These are phyloP conservation scores for Venturia pyrina DNA, from an alignment of 2,329 filamentous ascomycete genomes.

Conservation along the genomic window DNA sequence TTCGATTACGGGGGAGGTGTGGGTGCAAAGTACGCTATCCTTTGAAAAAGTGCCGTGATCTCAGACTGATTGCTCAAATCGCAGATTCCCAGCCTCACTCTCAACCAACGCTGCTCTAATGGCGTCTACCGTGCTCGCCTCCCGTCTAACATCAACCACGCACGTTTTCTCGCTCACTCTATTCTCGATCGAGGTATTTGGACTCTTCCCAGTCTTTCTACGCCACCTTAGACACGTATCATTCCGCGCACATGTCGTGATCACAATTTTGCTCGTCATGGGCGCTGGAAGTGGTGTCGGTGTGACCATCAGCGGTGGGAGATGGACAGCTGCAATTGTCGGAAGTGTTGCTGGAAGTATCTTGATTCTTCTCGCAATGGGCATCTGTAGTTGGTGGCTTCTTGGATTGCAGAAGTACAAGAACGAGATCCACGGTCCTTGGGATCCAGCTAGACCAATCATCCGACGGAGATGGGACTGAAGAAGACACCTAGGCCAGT, in stretches of 20 bases:
- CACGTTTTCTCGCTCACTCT: slow-evolving; percentile 92
- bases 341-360: slow-evolving; percentile 70
- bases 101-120: slow-evolving; percentile 95
- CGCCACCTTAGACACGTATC: slow-evolving; percentile 73
- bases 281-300: slow-evolving; percentile 72
- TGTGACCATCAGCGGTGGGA: slow-evolving; percentile 42
- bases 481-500: slow-evolving; percentile 10
- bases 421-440: slow-evolving; percentile 95
- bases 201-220: slow-evolving; percentile 94
- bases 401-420: slow-evolving; percentile 98
- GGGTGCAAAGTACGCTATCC: slow-evolving; percentile 36
- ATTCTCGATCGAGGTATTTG: slow-evolving; percentile 96
- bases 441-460: slow-evolving; percentile 88
- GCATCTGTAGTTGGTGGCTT: slow-evolving; percentile 94
- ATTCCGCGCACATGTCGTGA: slow-evolving; percentile 67
- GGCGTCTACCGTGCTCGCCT: slow-evolving; percentile 90
- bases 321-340: slow-evolving; percentile 50
- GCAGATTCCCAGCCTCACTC: slow-evolving; percentile 61
- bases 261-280: slow-evolving; percentile 68
- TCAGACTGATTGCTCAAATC: not conserved
- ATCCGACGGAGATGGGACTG: slow-evolving; percentile 57
- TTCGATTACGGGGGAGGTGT: slow-evolving; percentile 82
- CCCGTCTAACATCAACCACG: slow-evolving; percentile 76
- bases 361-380: slow-evolving; percentile 69
- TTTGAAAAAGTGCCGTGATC: not conserved